Conservation (phyloP, 805 yeast species). For the Grigorovia humatica region DNA sequence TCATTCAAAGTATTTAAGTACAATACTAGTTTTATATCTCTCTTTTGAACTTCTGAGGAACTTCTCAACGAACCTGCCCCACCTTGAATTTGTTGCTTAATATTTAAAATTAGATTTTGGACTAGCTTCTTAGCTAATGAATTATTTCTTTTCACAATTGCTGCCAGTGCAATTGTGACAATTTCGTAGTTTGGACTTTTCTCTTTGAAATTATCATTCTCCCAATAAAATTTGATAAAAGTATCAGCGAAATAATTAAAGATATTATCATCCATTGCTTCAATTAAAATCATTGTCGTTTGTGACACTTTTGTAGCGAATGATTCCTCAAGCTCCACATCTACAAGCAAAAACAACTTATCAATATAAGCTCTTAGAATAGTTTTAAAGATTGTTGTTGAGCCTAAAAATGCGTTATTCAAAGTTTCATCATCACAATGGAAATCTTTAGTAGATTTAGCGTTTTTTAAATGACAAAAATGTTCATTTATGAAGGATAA, state of each 20-base stretch:
- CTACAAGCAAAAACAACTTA: constrained; percentile 55
- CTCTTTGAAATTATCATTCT: constrained; percentile 43
- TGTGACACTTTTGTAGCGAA: constrained; percentile 35
- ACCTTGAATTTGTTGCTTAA: constrained; percentile 57
- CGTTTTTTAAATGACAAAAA: constrained; percentile 37
- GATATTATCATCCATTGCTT: constrained; percentile 50
- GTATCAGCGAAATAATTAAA: constrained; percentile 36
- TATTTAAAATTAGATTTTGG: constrained; percentile 28
- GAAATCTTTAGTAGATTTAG: constrained; percentile 40
- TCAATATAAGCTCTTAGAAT: constrained; percentile 48
- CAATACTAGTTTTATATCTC: constrained; percentile 70
- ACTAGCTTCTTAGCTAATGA: constrained; percentile 20
- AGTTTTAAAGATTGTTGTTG: constrained; percentile 59
- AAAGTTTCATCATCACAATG: constrained; percentile 37
- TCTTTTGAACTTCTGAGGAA: constrained; percentile 54
- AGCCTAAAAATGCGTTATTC: constrained; percentile 51
- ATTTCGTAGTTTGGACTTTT: constrained; percentile 54
- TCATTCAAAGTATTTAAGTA: constrained; percentile 61
- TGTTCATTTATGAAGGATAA: constrained; percentile 57
- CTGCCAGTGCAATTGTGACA: constrained; percentile 62
- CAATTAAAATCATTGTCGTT: constrained; percentile 39
- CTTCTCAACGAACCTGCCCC: constrained; percentile 75
- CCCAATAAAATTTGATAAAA: constrained; percentile 33
- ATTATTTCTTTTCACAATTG: constrained; percentile 52
- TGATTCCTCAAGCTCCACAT: constrained; percentile 35